phyloP scores from a whole-genome alignment of 352 stramenopile species.

The Phytophthora parvispora region DNA sequence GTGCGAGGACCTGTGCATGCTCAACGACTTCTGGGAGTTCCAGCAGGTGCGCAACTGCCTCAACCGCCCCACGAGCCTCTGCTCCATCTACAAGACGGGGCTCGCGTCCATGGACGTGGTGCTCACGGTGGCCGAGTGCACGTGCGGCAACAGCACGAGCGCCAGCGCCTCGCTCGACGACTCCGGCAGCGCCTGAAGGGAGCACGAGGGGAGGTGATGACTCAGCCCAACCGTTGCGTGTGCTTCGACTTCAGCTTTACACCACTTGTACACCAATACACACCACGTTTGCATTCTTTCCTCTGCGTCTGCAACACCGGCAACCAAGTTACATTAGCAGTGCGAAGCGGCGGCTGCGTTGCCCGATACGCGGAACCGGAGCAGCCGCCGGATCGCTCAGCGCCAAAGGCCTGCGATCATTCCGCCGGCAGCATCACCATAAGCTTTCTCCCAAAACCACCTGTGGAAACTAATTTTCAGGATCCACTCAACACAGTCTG shows the following conservation, averaged over 20 bases:
- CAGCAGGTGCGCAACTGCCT: constrained; percentile 72
- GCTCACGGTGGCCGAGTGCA: constrained; percentile 66
- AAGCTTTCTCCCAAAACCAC: not conserved
- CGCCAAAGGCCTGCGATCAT: not conserved
- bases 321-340: constrained; percentile 7
- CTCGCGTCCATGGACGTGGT: constrained; percentile 59
- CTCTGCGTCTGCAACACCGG: not conserved
- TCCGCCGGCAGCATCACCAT: not conserved
- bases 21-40: constrained; percentile 68
- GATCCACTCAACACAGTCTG: not conserved
- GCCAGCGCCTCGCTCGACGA: constrained; percentile 10
- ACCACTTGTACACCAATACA: constrained; percentile 30
- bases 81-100: constrained; percentile 65
- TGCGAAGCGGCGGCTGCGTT: not conserved
- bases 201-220: not conserved
- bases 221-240: not conserved
- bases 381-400: constrained; percentile 6
- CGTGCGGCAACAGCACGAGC: constrained; percentile 47
- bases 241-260: constrained; percentile 23
- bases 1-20: constrained; percentile 69
- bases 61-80: constrained; percentile 61
- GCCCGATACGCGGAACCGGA: not conserved
- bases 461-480: not conserved
- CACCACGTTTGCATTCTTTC: not conserved
- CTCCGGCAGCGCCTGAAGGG: constrained; percentile 1